Percentiles rank a stretch among this genome's conserved stretches.
phyloP scores from a whole-genome alignment of 257 asterid genomes.

The Parsonsia alboflavescens region DNA sequence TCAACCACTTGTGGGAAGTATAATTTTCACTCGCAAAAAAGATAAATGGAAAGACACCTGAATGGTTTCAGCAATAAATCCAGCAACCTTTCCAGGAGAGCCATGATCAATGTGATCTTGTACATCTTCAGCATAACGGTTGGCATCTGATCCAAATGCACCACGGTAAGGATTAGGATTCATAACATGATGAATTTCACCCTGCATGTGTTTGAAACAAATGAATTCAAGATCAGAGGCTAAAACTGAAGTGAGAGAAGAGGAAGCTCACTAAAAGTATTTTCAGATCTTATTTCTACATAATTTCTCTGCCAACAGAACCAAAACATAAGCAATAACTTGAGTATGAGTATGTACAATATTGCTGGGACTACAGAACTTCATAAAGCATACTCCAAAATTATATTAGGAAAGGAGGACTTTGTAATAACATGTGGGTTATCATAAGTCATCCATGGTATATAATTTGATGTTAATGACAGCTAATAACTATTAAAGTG shows the following conservation, averaged over 20 bases:
- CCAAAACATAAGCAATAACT: background rate
- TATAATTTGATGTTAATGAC: background rate
- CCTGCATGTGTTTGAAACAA: conserved; percentile 39
- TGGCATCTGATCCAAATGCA: conserved; percentile 76
- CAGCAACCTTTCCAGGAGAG: conserved; percentile 86
- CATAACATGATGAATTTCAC: conserved; percentile 88
- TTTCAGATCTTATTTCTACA: background rate
- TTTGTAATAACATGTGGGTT: background rate
- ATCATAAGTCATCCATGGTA: background rate
- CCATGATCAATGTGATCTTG: conserved; percentile 96
- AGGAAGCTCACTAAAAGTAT: background rate
- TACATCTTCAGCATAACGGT: conserved; percentile 72
- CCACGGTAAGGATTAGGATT: conserved; percentile 96
- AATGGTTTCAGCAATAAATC: conserved; percentile 94
- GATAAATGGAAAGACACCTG: conserved; percentile 46
- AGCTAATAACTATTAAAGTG: background rate
- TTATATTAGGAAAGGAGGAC: background rate
- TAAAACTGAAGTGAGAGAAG: background rate
- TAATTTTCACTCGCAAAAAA: conserved; percentile 2
- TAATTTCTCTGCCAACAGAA: background rate
- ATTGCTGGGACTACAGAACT: background rate
- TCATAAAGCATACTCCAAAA: background rate
- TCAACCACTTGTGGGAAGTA: background rate
- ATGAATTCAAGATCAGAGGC: conserved; percentile 7
- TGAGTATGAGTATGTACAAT: background rate